Percentiles rank a stretch among this genome's conserved stretches.
These are phyloP conservation scores for Lachnellula occidentalis DNA, from an alignment of 2,329 filamentous ascomycete species.

Conservation along the genomic window DNA sequence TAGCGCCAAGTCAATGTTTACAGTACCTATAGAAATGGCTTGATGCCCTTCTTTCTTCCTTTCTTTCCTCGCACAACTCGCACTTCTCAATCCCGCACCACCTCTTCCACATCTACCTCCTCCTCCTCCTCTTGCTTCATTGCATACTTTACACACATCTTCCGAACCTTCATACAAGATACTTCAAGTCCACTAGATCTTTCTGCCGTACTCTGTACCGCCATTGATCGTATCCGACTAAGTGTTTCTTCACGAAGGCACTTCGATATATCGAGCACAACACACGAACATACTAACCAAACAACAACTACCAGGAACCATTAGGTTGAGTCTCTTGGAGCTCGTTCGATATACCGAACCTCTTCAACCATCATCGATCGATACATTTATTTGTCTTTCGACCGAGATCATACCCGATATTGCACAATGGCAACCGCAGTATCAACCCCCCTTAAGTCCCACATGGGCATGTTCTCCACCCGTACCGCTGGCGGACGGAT, in stretches of 20 bases:
- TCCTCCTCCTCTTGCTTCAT: constrained; percentile 23
- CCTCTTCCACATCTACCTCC: constrained; percentile 28
- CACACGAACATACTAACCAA: constrained; percentile 42
- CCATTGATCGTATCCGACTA: constrained; percentile 47
- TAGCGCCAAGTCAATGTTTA: neutral
- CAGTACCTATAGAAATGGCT: neutral
- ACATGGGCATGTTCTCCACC: constrained; percentile 84
- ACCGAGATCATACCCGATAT: constrained; percentile 37
- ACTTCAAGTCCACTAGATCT: constrained; percentile 41
- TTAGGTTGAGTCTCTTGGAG: constrained; percentile 56
- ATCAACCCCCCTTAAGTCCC: constrained; percentile 91
- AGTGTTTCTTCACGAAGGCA: constrained; percentile 38
- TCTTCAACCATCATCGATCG: constrained; percentile 33
- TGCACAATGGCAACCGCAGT: constrained; percentile 76
- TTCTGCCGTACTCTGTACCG: constrained; percentile 35
- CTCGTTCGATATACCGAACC: constrained; percentile 40
- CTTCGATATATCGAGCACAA: constrained; percentile 46
- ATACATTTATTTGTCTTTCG: constrained; percentile 47
- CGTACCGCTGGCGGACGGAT: constrained; percentile 92
- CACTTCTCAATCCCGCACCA: constrained; percentile 27
- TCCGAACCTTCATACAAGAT: constrained; percentile 25
- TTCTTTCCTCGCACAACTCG: constrained; percentile 27
- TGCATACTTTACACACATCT: constrained; percentile 13
- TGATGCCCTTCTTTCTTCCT: constrained; percentile 19
- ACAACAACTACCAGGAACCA: constrained; percentile 46